These are phyloP conservation scores for Trichoderma orchidacearum DNA, from an alignment of 495 filamentous ascomycete species.

Conservation along the genomic window DNA sequence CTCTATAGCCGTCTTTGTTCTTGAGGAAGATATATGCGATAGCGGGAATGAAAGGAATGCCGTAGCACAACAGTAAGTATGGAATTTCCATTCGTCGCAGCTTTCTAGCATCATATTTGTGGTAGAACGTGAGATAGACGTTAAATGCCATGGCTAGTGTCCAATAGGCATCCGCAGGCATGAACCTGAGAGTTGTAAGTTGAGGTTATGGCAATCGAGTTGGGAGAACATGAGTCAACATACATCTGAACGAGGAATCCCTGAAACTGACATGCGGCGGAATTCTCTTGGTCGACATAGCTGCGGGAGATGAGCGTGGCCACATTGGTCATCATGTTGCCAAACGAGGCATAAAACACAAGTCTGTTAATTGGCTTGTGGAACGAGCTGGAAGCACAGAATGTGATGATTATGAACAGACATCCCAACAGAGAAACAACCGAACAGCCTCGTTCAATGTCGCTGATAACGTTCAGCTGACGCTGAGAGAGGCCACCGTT, in stretches of 20 bases:
- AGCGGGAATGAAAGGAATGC: conserved; percentile 58
- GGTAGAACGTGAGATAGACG: conserved; percentile 77
- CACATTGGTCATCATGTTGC: conserved; percentile 70
- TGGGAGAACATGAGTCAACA: conserved; percentile 7
- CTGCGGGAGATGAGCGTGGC: conserved; percentile 59
- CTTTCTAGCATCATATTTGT: conserved; percentile 51
- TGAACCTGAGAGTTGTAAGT: conserved; percentile 39
- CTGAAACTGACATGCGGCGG: conserved; percentile 59
- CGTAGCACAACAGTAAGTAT: conserved; percentile 64
- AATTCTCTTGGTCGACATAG: conserved; percentile 31
- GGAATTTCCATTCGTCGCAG: conserved; percentile 58
- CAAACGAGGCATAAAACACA: conserved; percentile 74
- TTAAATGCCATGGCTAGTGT: conserved; percentile 79
- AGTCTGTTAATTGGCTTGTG: conserved; percentile 83
- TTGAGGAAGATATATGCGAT: conserved; percentile 53
- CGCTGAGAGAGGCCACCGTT: conserved; percentile 6
- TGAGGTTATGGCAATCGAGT: conserved; percentile 1
- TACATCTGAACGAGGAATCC: conserved; percentile 62
- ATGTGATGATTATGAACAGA: conserved; percentile 61
- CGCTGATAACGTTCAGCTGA: conserved; percentile 31
- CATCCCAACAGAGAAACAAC: conserved; percentile 60
- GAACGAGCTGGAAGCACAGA: conserved; percentile 43
- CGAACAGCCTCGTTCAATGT: conserved; percentile 55
- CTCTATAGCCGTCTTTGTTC: conserved; percentile 27
- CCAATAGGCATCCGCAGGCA: conserved; percentile 70